Percentiles rank a stretch among this genome's conserved stretches.
These are phyloP conservation scores for Solanum virginianum DNA, from an alignment of 257 asterid genomes.

Conservation along the genomic window DNA sequence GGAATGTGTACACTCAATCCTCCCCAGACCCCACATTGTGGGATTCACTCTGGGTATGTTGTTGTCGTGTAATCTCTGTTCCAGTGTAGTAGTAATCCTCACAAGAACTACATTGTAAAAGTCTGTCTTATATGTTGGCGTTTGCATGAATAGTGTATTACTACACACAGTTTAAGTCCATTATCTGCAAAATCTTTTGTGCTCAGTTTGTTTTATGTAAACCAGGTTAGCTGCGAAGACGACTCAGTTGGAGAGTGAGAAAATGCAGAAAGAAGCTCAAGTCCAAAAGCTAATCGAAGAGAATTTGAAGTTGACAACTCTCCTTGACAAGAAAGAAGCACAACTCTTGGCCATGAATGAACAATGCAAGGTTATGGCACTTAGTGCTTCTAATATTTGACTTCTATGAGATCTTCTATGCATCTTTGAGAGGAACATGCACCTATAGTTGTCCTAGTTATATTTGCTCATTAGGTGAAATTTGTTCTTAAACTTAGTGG, in stretches of 20 bases:
- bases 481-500: background rate
- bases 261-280: slow-evolving; percentile 84
- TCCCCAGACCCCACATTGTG: too few relatives aligned
- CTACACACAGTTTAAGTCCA: background rate
- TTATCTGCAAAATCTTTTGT: background rate
- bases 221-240: slow-evolving; percentile 76
- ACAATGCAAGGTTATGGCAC: slow-evolving; percentile 96
- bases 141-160: background rate
- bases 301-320: slow-evolving; percentile 60
- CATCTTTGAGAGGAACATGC: background rate
- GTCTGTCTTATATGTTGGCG: background rate
- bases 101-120: background rate
- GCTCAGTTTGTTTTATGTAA: slow-evolving; percentile 8
- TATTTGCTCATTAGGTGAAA: background rate
- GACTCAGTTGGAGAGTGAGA: slow-evolving; percentile 76
- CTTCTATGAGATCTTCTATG: background rate
- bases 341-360: slow-evolving; percentile 96
- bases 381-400: slow-evolving; percentile 40
- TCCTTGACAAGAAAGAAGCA: slow-evolving; percentile 94
- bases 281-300: slow-evolving; percentile 95
- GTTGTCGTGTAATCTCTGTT: background rate
- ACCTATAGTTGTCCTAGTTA: background rate
- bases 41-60: too few relatives aligned
- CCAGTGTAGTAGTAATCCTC: background rate
- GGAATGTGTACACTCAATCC: too few relatives aligned